Conservation (phyloP, 2,329 filamentous ascomycete genomes). For the Fonsecaea pedrosoi region DNA sequence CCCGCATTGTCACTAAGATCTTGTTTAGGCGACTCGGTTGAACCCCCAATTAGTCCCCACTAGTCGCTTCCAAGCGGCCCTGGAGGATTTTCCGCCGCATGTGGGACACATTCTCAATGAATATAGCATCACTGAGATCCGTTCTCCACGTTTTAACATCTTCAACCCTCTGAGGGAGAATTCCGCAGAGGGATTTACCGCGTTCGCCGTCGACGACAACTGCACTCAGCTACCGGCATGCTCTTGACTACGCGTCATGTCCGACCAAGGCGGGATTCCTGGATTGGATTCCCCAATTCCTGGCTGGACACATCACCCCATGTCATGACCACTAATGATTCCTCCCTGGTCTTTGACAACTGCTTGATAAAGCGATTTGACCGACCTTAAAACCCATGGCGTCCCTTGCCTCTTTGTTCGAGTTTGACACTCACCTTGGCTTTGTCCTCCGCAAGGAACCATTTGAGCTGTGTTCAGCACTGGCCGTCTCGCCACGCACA, state of each 20-base stretch:
- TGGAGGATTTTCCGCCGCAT: neutral
- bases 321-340: neutral
- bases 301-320: neutral
- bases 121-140: neutral
- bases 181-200: neutral
- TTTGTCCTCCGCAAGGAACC: neutral
- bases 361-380: neutral
- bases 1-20: neutral
- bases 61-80: neutral
- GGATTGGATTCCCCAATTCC: too few relatives aligned
- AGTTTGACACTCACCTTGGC: neutral
- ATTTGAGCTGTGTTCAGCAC: conserved; percentile 6
- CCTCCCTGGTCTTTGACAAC: neutral
- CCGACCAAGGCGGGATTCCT: neutral
- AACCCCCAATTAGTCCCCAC: neutral
- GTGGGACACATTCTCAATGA: neutral
- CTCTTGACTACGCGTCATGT: neutral
- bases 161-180: neutral
- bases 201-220: neutral
- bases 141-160: neutral
- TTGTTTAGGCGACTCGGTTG: neutral
- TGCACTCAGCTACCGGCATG: neutral
- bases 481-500: neutral
- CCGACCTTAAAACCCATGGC: neutral
- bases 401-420: neutral